phyloP scores from a whole-genome alignment of 2,329 filamentous ascomycete species.

The Sporothrix brasiliensis region DNA sequence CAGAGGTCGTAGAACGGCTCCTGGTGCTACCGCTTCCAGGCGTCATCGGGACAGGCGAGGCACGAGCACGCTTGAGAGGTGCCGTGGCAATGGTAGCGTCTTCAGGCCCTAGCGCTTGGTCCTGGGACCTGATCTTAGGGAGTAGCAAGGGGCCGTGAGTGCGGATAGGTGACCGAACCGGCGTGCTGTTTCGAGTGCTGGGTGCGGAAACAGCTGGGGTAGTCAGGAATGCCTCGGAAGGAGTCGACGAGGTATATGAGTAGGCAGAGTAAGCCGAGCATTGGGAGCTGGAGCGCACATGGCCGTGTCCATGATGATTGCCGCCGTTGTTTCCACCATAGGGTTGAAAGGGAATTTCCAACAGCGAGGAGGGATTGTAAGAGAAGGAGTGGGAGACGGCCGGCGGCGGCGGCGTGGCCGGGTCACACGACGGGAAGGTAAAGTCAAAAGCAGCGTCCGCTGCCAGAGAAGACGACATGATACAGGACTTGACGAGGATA shows the following conservation, averaged over 20 bases:
- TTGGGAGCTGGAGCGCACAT: slow-evolving; percentile 66
- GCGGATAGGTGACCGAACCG: slow-evolving; percentile 69
- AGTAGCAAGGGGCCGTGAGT: slow-evolving; percentile 79
- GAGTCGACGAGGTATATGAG: slow-evolving; percentile 64
- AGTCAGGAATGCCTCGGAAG: slow-evolving; percentile 60
- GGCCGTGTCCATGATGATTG: slow-evolving; percentile 44
- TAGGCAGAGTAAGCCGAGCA: slow-evolving; percentile 62
- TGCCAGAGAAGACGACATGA: slow-evolving; percentile 55
- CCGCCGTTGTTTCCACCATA: background rate
- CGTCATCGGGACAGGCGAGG: slow-evolving; percentile 49
- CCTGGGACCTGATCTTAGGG: slow-evolving; percentile 83
- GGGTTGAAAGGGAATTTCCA: slow-evolving; percentile 55
- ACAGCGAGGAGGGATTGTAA: slow-evolving; percentile 60
- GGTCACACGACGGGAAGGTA: slow-evolving; percentile 58
- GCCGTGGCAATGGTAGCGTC: slow-evolving; percentile 46
- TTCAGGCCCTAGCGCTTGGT: slow-evolving; percentile 69
- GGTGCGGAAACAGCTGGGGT: slow-evolving; percentile 29
- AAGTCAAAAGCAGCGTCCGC: slow-evolving; percentile 66
- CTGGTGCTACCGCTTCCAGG: slow-evolving; percentile 36
- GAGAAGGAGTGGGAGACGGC: slow-evolving; percentile 45
- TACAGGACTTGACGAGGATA: background rate
- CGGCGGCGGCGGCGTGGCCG: slow-evolving; percentile 51
- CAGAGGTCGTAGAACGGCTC: slow-evolving; percentile 27
- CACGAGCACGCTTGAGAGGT: slow-evolving; percentile 60
- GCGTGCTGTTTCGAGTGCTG: slow-evolving; percentile 68